Evolutionary conservation across 2,329 filamentous ascomycete genomes (phyloP).

Genomic region (Fusarium nurragi): DNA sequence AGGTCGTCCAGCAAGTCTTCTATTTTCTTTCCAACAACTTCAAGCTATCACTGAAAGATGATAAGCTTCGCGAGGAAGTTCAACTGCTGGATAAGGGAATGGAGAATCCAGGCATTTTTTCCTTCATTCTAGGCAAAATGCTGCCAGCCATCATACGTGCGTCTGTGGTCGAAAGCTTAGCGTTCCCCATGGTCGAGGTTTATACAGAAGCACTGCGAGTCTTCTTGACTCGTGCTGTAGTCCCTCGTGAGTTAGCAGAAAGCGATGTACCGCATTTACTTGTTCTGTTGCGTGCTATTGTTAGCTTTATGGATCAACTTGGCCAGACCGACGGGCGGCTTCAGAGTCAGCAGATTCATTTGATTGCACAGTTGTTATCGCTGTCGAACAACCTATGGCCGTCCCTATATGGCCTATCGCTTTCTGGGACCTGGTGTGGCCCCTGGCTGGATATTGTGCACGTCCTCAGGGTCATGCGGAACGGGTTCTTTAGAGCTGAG

Average conservation of each 20-base stretch:
- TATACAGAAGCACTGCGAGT: constrained; percentile 57
- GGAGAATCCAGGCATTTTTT: constrained; percentile 54
- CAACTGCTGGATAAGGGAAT: constrained; percentile 60
- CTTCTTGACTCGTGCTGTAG: constrained; percentile 48
- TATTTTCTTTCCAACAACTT: constrained; percentile 67
- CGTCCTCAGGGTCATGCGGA: constrained; percentile 27
- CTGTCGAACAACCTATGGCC: constrained; percentile 48
- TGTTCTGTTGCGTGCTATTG: constrained; percentile 46
- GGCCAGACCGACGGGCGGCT: constrained; percentile 29
- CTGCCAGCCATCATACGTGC: constrained; percentile 62
- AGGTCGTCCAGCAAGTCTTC: constrained; percentile 61
- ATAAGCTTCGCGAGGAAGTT: constrained; percentile 58
- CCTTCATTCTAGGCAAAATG: constrained; percentile 63
- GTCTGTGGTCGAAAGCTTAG: constrained; percentile 47
- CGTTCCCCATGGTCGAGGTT: constrained; percentile 61
- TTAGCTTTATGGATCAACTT: constrained; percentile 44
- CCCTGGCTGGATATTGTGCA: constrained; percentile 35
- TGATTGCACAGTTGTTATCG: constrained; percentile 44
- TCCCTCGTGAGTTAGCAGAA: constrained; percentile 52
- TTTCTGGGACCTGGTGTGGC: constrained; percentile 8
- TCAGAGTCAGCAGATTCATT: constrained; percentile 40
- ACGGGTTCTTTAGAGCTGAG: constrained; percentile 32
- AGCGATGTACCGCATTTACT: constrained; percentile 48
- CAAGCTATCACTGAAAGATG: constrained; percentile 62
- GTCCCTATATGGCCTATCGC: constrained; percentile 38